These are phyloP conservation scores for Suillus brevipes DNA, from an alignment of 768 basidiomycete species.

Conservation along the genomic window DNA sequence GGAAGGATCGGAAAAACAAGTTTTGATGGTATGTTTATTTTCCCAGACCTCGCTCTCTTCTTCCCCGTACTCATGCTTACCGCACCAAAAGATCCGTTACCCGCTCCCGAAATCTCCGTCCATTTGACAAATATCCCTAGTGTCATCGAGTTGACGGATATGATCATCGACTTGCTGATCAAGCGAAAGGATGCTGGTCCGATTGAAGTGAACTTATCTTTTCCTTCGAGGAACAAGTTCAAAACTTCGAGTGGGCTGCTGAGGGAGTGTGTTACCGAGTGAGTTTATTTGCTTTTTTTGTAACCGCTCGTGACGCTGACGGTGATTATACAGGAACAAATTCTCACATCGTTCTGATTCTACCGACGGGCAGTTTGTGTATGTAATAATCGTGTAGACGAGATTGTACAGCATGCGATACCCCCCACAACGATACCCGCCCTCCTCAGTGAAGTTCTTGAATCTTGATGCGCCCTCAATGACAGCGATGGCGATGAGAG, in stretches of 20 bases:
- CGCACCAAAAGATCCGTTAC: background rate
- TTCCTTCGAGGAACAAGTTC: background rate
- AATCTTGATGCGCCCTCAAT: background rate
- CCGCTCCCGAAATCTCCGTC: background rate
- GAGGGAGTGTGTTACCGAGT: background rate
- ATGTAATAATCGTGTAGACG: background rate
- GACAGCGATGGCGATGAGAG: background rate
- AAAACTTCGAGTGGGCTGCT: fast-evolving
- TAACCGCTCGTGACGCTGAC: background rate
- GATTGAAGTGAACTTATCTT: background rate
- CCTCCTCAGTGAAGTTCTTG: background rate
- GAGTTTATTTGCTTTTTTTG: background rate
- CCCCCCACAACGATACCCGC: background rate
- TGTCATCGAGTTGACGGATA: background rate
- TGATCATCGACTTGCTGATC: background rate
- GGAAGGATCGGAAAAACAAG: background rate
- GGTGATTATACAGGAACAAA: background rate
- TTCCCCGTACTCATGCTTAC: background rate
- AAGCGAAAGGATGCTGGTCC: background rate
- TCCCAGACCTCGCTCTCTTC: background rate
- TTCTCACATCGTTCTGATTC: background rate
- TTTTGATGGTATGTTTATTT: background rate
- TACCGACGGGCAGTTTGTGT: background rate
- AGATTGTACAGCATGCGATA: background rate
- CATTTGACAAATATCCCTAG: no score